A percentile compares a stretch with the other conserved stretches of the same genome.
These are phyloP conservation scores for Aspergillus ibericus DNA, from an alignment of 2,329 filamentous ascomycete species.

Conservation along the genomic window DNA sequence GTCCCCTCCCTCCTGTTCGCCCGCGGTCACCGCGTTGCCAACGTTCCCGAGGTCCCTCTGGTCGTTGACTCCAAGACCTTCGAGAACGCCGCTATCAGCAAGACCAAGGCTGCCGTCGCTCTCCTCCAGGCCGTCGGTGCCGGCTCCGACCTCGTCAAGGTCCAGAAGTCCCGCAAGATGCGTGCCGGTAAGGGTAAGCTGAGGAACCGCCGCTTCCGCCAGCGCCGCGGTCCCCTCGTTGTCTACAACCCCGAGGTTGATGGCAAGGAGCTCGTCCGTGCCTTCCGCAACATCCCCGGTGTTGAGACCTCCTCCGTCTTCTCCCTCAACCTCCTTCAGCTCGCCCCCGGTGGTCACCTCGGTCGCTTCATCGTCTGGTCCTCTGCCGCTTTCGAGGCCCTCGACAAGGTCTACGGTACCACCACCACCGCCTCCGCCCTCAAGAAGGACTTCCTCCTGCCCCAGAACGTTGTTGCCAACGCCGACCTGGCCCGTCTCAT, in stretches of 20 bases:
- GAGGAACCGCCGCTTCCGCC: constrained; percentile 91
- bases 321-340: constrained; percentile 96
- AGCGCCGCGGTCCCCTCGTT: constrained; percentile 95
- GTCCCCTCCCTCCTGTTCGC: constrained; percentile 92
- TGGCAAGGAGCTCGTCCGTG: constrained; percentile 87
- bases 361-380: constrained; percentile 99
- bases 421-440: constrained; percentile 84
- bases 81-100: constrained; percentile 73
- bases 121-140: constrained; percentile 92
- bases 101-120: constrained; percentile 82
- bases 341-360: constrained; percentile 97
- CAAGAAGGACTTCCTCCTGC: constrained; percentile 99
- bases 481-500: constrained; percentile 95
- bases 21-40: constrained; percentile 92
- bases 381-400: constrained; percentile 91
- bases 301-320: constrained; percentile 95
- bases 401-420: constrained; percentile 95
- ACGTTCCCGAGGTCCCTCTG: constrained; percentile 92
- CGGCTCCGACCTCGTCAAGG: constrained; percentile 88
- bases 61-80: constrained; percentile 92
- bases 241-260: constrained; percentile 96
- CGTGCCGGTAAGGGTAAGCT: constrained; percentile 99
- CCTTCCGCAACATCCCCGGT: constrained; percentile 98
- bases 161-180: constrained; percentile 93
- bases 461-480: constrained; percentile 88